Evolutionary conservation across 768 basidiomycete species (phyloP).

Genomic region (Fomitopsis serialis): DNA sequence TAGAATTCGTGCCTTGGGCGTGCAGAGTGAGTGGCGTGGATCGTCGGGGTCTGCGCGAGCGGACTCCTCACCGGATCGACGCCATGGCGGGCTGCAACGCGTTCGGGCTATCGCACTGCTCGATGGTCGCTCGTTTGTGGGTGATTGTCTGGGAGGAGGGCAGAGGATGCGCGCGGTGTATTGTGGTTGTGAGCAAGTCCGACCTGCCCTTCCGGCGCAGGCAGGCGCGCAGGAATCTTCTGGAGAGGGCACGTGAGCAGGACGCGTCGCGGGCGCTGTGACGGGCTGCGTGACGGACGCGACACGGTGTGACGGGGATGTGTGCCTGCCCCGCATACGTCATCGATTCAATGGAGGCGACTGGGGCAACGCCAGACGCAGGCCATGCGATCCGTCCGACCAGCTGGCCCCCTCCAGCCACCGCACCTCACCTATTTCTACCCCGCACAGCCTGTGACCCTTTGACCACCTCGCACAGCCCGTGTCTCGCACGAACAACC

Average conservation of each 20-base stretch:
- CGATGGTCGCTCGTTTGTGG: neutral
- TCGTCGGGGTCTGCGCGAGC: neutral
- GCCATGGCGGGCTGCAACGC: neutral
- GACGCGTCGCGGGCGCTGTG: constrained; percentile 3
- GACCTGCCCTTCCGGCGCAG: neutral
- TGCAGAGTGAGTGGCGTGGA: neutral
- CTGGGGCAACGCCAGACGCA: neutral
- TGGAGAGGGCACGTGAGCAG: constrained; percentile 2
- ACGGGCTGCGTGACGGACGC: neutral
- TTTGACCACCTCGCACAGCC: constrained; percentile 1
- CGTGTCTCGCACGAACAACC: neutral
- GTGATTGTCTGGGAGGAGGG: neutral
- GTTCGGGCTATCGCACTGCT: too few species aligned
- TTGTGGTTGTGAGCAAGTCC: neutral
- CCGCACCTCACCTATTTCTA: neutral
- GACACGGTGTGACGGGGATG: neutral
- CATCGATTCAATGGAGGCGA: neutral
- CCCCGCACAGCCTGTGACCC: neutral
- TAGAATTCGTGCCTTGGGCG: constrained; percentile 74
- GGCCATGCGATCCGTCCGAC: neutral
- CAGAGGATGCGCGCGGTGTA: neutral
- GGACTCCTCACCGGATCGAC: constrained; percentile 3
- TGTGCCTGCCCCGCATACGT: neutral
- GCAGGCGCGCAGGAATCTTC: constrained; percentile 2
- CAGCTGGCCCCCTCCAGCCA: neutral